A percentile compares a stretch with the other conserved stretches of the same genome.
Conservation (phyloP, 2,329 filamentous ascomycete genomes). For the Grosmannia clavigera region DNA sequence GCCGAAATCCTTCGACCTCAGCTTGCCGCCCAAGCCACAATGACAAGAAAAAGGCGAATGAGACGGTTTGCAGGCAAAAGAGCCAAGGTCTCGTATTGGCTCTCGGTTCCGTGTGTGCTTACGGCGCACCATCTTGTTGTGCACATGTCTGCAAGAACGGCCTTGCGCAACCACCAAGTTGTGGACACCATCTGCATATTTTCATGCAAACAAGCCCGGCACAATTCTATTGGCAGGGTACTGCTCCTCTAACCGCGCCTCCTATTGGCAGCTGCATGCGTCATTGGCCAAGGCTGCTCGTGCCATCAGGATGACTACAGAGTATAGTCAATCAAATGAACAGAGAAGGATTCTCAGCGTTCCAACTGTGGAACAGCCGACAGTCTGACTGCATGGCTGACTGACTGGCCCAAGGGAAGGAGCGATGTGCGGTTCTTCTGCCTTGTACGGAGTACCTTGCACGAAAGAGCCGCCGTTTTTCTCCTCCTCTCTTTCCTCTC, state of each 20-base stretch:
- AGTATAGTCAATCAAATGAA: neutral
- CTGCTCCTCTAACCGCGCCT: neutral
- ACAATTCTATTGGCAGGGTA: neutral
- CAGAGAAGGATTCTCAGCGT: neutral
- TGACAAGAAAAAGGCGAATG: neutral
- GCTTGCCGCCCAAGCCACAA: neutral
- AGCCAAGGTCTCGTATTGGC: neutral
- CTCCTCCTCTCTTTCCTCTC: neutral
- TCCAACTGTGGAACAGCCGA: neutral
- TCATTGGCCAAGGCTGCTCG: neutral
- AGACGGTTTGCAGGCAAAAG: neutral
- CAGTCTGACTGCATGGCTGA: neutral
- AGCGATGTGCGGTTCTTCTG: neutral
- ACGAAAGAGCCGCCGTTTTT: neutral
- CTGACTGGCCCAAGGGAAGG: neutral
- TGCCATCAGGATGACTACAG: neutral
- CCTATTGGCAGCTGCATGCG: neutral
- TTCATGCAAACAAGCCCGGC: neutral
- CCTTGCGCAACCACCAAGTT: neutral
- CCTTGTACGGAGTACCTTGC: neutral
- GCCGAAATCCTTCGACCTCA: neutral
- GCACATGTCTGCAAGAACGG: neutral
- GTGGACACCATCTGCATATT: neutral
- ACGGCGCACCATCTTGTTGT: no score
- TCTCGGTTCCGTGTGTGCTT: neutral